Evolutionary conservation across 257 asterid species (phyloP).

Genomic region (Penstemon eatonii): DNA sequence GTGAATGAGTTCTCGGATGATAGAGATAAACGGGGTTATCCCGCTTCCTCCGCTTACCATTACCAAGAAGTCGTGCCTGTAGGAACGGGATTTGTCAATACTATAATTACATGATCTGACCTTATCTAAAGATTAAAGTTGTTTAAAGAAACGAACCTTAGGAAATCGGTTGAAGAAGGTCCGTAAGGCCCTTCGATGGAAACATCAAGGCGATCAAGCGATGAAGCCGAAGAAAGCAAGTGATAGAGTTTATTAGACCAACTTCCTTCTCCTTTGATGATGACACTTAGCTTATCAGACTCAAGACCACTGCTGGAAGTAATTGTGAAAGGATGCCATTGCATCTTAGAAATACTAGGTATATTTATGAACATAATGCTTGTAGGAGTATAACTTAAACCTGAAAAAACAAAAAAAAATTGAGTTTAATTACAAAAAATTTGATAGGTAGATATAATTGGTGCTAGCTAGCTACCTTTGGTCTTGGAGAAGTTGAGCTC

Average conservation of each 20-base stretch:
- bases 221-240: conserved; percentile 58
- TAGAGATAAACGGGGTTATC: conserved; percentile 83
- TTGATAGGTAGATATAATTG: no score
- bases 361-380: conserved; percentile 76
- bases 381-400: conserved; percentile 59
- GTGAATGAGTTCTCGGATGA: conserved; percentile 65
- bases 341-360: conserved; percentile 74
- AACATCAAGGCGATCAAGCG: conserved; percentile 52
- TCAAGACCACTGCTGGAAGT: conserved; percentile 72
- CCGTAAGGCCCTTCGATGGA: conserved; percentile 93
- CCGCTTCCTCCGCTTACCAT: conserved; percentile 98
- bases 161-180: conserved; percentile 64
- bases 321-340: conserved; percentile 93
- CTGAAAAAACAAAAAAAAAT: conserved; percentile 32
- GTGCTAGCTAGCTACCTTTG: conserved; percentile 39
- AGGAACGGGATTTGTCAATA: background rate
- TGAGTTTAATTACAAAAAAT: background rate
- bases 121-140: background rate
- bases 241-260: conserved; percentile 74
- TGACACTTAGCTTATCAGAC: conserved; percentile 61
- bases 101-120: no score
- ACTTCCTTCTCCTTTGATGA: conserved; percentile 70
- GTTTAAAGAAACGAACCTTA: conserved; percentile 42
- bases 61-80: conserved; percentile 69
- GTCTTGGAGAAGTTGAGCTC: conserved; percentile 79